These are phyloP conservation scores for Phaeoacremonium minimum DNA, from an alignment of 2,329 filamentous ascomycete species.

Conservation along the genomic window DNA sequence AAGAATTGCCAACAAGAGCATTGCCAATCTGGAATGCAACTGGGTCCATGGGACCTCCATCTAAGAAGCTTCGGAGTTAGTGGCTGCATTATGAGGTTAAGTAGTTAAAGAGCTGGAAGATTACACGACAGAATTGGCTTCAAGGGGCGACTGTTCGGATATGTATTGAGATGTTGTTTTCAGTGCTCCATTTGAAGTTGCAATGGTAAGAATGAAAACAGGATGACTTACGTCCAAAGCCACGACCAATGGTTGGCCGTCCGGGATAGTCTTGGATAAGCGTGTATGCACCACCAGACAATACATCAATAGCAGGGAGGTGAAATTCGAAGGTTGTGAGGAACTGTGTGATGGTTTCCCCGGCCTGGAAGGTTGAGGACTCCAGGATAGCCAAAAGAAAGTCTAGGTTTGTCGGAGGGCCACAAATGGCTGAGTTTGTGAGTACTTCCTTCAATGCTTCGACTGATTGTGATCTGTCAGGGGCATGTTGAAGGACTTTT, in stretches of 20 bases:
- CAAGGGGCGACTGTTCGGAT: too few relatives aligned
- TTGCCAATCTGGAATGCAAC: slow-evolving; percentile 56
- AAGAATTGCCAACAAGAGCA: slow-evolving; percentile 51
- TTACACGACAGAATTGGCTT: too few relatives aligned
- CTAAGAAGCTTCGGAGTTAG: too few relatives aligned
- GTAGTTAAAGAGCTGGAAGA: too few relatives aligned
- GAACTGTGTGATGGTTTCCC: slow-evolving; percentile 53
- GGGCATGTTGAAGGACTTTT: slow-evolving; percentile 52
- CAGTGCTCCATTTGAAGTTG: too few relatives aligned
- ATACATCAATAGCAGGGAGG: slow-evolving; percentile 48
- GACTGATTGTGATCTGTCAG: slow-evolving; percentile 32
- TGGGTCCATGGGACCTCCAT: slow-evolving; percentile 58
- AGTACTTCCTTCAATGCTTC: slow-evolving; percentile 37
- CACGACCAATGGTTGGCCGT: slow-evolving; percentile 50
- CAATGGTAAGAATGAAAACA: too few relatives aligned
- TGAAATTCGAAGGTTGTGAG: slow-evolving; percentile 44
- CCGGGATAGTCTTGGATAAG: slow-evolving; percentile 56
- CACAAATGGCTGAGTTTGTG: slow-evolving; percentile 39
- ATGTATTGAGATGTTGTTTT: too few relatives aligned
- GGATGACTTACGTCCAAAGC: too few relatives aligned
- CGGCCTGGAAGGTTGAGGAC: slow-evolving; percentile 37
- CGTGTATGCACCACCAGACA: slow-evolving; percentile 52
- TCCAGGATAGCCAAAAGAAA: slow-evolving; percentile 47
- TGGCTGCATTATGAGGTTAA: too few relatives aligned
- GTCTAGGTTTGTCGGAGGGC: slow-evolving; percentile 53